Conservation (phyloP, 2,329 filamentous ascomycete genomes). For the Nothomitra cinnamomea region DNA sequence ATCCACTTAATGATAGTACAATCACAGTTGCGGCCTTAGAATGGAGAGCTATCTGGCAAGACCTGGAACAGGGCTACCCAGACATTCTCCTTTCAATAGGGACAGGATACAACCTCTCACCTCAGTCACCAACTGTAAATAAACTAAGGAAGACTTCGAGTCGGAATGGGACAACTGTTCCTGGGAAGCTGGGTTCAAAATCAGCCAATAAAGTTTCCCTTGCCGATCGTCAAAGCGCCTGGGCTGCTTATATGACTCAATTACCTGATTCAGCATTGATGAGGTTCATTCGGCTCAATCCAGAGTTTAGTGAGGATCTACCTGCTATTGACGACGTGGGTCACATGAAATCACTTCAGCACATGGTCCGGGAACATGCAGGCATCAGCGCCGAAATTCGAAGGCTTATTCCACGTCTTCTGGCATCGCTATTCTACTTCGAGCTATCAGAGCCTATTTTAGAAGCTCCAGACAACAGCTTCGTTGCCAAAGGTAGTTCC, state of each 20-base stretch:
- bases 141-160: background rate
- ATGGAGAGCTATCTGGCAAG: constrained; percentile 17
- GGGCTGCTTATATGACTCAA: background rate
- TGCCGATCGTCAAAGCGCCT: background rate
- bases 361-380: background rate
- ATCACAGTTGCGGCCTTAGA: constrained; percentile 32
- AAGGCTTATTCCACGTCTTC: background rate
- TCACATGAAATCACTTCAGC: background rate
- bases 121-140: background rate
- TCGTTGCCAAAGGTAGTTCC: background rate
- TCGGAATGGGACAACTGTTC: background rate
- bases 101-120: constrained; percentile 9
- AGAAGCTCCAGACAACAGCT: background rate
- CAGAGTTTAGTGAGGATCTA: background rate
- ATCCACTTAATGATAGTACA: constrained; percentile 33
- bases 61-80: constrained; percentile 14
- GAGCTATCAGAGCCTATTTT: background rate
- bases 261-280: background rate
- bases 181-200: background rate
- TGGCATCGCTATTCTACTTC: background rate
- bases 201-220: background rate
- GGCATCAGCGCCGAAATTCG: background rate
- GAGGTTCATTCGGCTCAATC: background rate
- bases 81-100: constrained; percentile 17
- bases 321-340: background rate